Percentiles rank a stretch among this genome's conserved stretches.
Conservation (phyloP, 192 early-diverging fungal genomes). For the Backusella tuberculispora region DNA sequence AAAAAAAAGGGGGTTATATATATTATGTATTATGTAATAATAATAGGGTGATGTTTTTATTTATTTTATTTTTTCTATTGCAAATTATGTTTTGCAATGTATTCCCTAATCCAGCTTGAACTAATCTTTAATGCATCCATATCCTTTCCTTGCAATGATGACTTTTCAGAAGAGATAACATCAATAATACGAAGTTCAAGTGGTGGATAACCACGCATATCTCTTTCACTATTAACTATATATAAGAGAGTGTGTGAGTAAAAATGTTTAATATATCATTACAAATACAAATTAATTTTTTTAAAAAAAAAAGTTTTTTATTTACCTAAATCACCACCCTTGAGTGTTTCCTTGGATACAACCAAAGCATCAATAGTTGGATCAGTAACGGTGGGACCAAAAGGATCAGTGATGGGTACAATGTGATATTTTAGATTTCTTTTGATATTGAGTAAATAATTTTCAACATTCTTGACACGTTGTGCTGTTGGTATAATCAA, state of each 20-base stretch:
- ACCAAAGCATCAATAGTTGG: constrained; percentile 78
- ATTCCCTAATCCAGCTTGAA: constrained; percentile 75
- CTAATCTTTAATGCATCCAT: constrained; percentile 73
- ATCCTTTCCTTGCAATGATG: constrained; percentile 39
- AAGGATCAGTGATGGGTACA: constrained; percentile 79
- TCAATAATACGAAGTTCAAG: constrained; percentile 77
- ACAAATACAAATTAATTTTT: background rate
- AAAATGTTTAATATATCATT: background rate
- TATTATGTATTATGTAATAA: too few relatives aligned
- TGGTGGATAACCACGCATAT: constrained; percentile 51
- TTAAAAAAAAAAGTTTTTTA: too few relatives aligned
- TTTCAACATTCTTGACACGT: constrained; percentile 60
- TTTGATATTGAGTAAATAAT: constrained; percentile 62
- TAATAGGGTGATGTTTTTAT: too few relatives aligned
- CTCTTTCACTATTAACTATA: constrained; percentile 77
- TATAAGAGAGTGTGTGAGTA: background rate
- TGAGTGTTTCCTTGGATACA: constrained; percentile 79
- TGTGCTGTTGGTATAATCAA: constrained; percentile 67
- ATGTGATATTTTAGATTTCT: constrained; percentile 55
- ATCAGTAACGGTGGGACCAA: constrained; percentile 84
- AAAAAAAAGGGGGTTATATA: background rate
- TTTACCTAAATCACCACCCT: constrained; percentile 72
- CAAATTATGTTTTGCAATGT: constrained; percentile 39
- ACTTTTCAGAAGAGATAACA: constrained; percentile 55
- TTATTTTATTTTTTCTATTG: background rate